Conservation (phyloP, 1,284 basidiomycete species). For the Tilletiopsis washingtonensis region DNA sequence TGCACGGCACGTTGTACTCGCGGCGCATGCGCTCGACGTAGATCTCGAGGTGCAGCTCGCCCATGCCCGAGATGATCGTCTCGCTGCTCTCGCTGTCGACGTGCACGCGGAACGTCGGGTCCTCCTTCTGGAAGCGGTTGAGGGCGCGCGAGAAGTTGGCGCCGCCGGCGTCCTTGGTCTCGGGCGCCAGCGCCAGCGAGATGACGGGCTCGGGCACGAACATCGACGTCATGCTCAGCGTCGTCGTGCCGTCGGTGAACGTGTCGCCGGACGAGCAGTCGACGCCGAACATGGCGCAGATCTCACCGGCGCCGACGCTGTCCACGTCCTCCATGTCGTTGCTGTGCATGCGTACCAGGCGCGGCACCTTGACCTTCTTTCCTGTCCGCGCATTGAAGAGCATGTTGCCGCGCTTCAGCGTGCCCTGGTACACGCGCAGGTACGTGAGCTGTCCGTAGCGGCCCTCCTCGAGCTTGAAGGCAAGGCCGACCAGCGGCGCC, state of each 20-base stretch:
- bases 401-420: constrained; percentile 69
- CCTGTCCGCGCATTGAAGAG: constrained; percentile 93
- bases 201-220: constrained; percentile 98
- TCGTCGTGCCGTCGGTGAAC: constrained; percentile 59
- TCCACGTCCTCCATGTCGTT: constrained; percentile 99
- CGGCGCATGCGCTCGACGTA: constrained; percentile 98
- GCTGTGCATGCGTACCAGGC: constrained; percentile 94
- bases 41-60: constrained; percentile 96
- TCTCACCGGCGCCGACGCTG: constrained; percentile 92
- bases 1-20: constrained; percentile 90
- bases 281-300: constrained; percentile 98
- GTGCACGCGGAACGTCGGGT: constrained; percentile 97
- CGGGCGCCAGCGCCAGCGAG: constrained; percentile 84
- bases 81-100: constrained; percentile 90
- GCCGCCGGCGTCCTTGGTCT: constrained; percentile 75
- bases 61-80: constrained; percentile 99
- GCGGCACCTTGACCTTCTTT: constrained; percentile 96
- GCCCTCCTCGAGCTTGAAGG: constrained; percentile 98
- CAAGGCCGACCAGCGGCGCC: constrained; percentile 84
- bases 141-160: constrained; percentile 78
- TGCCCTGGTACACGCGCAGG: constrained; percentile 97
- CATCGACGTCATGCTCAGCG: constrained; percentile 70
- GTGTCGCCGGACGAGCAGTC: constrained; percentile 98
- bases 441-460: constrained; percentile 96
- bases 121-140: constrained; percentile 97